Percentiles rank a stretch among this genome's conserved stretches.
These are phyloP conservation scores for Amylostereum chailletii DNA, from an alignment of 1,284 basidiomycete genomes.

Conservation along the genomic window DNA sequence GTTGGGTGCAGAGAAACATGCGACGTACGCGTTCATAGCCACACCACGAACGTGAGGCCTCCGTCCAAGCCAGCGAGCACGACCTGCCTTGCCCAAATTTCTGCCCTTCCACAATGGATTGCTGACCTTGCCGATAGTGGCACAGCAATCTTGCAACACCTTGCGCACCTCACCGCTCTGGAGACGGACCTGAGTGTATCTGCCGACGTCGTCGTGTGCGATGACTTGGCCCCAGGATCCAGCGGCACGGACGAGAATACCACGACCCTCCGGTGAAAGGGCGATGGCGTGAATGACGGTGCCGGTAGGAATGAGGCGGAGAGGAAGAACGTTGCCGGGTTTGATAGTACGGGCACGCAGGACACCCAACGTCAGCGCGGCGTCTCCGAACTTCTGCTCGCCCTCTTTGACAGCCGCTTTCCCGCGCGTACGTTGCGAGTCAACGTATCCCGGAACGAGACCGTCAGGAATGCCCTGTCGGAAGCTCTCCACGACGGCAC, in stretches of 20 bases:
- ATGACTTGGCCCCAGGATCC: constrained; percentile 84
- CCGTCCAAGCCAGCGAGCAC: constrained; percentile 82
- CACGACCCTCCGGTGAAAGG: constrained; percentile 70
- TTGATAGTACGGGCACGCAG: constrained; percentile 82
- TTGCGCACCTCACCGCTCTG: constrained; percentile 92
- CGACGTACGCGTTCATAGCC: constrained; percentile 90
- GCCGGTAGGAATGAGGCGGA: constrained; percentile 87
- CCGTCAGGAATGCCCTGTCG: constrained; percentile 73
- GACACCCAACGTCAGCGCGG: constrained; percentile 70
- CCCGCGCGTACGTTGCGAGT: constrained; percentile 34
- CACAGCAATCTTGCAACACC: constrained; percentile 76
- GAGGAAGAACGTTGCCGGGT: constrained; percentile 89
- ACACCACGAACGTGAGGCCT: constrained; percentile 91
- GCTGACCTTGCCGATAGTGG: constrained; percentile 88
- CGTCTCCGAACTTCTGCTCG: constrained; percentile 15
- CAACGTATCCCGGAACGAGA: constrained; percentile 58
- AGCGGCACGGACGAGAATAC: constrained; percentile 82
- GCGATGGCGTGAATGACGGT: constrained; percentile 87
- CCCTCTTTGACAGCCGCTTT: constrained; percentile 31
- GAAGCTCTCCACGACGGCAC: constrained; percentile 86
- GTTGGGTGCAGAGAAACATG: not conserved
- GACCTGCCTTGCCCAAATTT: constrained; percentile 86
- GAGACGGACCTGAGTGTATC: constrained; percentile 79
- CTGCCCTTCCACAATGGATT: constrained; percentile 87
- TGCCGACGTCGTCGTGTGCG: constrained; percentile 57